A percentile compares a stretch with the other conserved stretches of the same genome.
phyloP scores from a whole-genome alignment of 2,329 filamentous ascomycete genomes.

The Beauveria asiatica region DNA sequence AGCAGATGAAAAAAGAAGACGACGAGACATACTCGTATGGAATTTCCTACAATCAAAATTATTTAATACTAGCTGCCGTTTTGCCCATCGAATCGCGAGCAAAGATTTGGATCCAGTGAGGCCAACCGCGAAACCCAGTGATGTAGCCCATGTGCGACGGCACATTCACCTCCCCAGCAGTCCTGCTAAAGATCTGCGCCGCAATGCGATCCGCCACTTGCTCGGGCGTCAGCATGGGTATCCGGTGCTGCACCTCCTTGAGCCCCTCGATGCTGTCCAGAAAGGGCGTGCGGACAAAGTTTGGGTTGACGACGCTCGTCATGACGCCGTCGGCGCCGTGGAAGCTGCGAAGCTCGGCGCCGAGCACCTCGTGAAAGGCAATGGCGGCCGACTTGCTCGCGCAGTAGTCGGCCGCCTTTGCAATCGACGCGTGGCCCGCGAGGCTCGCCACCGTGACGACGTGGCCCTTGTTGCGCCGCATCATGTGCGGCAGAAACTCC shows the following conservation, averaged over 20 bases:
- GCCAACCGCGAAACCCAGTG: neutral
- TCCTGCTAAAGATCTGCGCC: neutral
- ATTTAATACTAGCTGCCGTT: neutral
- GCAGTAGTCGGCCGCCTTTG: slow-evolving; percentile 57
- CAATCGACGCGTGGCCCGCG: slow-evolving; percentile 50
- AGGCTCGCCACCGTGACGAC: slow-evolving; percentile 62
- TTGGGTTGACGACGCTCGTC: slow-evolving; percentile 55
- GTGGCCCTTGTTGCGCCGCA: slow-evolving; percentile 57
- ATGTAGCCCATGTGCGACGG: neutral
- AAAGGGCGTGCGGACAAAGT: slow-evolving; percentile 42
- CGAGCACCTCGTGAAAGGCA: slow-evolving; percentile 57
- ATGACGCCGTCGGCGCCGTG: slow-evolving; percentile 55
- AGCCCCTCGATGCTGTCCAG: slow-evolving; percentile 6
- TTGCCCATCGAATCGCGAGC: neutral
- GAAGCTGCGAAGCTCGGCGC: slow-evolving; percentile 44
- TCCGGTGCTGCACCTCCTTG: slow-evolving; percentile 6
- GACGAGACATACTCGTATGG: neutral
- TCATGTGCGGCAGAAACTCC: slow-evolving; percentile 59
- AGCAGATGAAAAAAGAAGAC: too few relatives aligned
- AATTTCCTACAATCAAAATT: neutral
- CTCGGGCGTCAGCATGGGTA: neutral
- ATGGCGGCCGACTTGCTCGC: slow-evolving; percentile 57
- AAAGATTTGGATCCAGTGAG: neutral
- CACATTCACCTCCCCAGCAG: neutral
- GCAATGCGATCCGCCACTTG: neutral